Evolutionary conservation across 1,284 basidiomycete species (phyloP), one percentile per base, ranked within the genome.

Genomic region (Moesziomyces antarcticus): DNA sequence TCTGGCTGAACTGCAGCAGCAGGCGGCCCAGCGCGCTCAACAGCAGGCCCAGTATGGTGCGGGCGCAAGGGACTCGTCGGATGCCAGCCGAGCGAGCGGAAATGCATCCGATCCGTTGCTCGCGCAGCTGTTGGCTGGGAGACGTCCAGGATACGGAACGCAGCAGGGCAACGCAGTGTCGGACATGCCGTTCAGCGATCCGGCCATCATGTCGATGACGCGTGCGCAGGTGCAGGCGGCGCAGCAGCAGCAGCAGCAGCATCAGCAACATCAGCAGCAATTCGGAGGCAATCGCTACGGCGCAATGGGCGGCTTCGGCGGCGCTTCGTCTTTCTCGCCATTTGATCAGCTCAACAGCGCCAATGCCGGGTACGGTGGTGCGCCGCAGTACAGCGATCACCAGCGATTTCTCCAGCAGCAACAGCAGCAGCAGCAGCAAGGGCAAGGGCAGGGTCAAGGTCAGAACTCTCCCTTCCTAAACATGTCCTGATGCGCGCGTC

Each of bases 161-260:
- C 58, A 58, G 30, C 53, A 45, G 20, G 63, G 54, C 1, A 56
- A 52, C 16, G 51, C 54, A 16, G 59, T 50, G 20, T 54, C 65
- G 18, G 75, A 77, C 33, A 40, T 77, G 56, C 67, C 63, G 0
- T 77, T 77, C 56, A 58, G 53, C 21, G 79, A 80, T 43, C 77
- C 79, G 8, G 79, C 79, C 20, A 78, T 80, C 59, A 77, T 80
- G 77, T 76, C 73, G 35, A 68, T 79, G 67, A 68, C 60, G 16
- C 72, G 79, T 21, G 65, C 69, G 21, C 78, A 79, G 67, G 54
- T 72, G 18, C 67, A 69, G 46, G 71, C 70, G 24, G 64, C 57
- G 37, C 75, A 75, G 54, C 72, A 77, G 22, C 73, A 76, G 44
- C 71, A 71, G 52, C 73, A 75, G 37, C 71, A 72, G 41, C 64